Base-by-base conservation (phyloP, 169 alveolate species). In the Toxoplasma gondii region DNA sequence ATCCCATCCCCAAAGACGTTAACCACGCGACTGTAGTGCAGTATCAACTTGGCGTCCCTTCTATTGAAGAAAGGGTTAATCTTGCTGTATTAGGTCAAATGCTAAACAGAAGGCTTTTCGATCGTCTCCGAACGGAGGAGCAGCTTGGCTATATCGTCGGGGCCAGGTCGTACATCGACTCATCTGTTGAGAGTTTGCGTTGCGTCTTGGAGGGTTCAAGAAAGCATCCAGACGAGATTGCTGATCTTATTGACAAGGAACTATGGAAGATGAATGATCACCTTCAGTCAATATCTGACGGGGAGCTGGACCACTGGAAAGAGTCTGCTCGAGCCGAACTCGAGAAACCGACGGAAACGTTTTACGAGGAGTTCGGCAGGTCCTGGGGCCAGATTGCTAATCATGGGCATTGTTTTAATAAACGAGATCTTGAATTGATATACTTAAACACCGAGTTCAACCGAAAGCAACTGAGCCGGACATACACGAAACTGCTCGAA, bases 111-210 rank as follows among this genome's bases (percentile, higher is more conserved):
- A 67, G 92, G 39, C 90, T 92, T 24, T 94, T 80, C 54, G 95
- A 94, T 45, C 70, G 92, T 10, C 96, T 94, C 34, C 96, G 96
- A 44, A 94, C 96, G 91, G 94, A 94, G 78, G 93, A 93, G 67
- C 93, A 94, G 95, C 78, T 94, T 84, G 96, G 96, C 31, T 94
- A 94, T 69, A 94, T 94, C 39, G 96, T 92, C 34, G 94, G 94
- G 69, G 96, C 96, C n/a, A 67, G 70, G 81, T 58, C 94, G 70
- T 88, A 84, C 34, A 93, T 80, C 84, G 95, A 92, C 39, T 70
- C 93, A 22, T 91, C 96, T 29, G 91, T 93, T 10, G 93, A 93
- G 0, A 78, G 88, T 38, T 84, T 94, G 45, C 91, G 87, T 74
- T 94, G 96, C 64, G 53, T 94, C 22, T 82, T 94, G 39, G 94